Evolutionary conservation across 495 filamentous ascomycete species (phyloP).

Genomic region (Astrocystis sublimbata): DNA sequence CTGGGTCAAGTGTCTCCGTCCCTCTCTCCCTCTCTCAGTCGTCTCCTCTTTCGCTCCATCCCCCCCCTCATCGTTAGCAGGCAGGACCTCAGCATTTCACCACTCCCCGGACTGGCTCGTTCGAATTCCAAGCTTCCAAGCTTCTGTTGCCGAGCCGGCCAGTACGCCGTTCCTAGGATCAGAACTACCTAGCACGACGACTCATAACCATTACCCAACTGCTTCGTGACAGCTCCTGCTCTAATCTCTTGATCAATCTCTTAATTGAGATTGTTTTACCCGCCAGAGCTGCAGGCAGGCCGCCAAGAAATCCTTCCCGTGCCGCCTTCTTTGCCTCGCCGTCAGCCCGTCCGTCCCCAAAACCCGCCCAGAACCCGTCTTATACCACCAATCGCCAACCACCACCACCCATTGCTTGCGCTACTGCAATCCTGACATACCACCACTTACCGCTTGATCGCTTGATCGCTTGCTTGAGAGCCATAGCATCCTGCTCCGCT

Average conservation of each 20-base stretch:
- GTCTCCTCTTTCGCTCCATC: conserved; percentile 7
- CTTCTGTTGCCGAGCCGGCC: conserved; percentile 16
- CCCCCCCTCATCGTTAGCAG: conserved; percentile 1
- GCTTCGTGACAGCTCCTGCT: no score
- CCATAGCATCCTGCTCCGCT: conserved; percentile 10
- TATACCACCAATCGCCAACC: conserved; percentile 1
- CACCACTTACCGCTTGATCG: neutral
- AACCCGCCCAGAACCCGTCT: no score
- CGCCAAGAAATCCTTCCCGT: conserved; percentile 20
- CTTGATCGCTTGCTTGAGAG: neutral
- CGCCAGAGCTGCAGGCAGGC: conserved; percentile 12
- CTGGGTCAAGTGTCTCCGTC: conserved; percentile 5
- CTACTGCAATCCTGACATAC: neutral
- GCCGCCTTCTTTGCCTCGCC: conserved; percentile 19
- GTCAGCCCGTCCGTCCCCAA: no score
- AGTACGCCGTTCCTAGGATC: no score
- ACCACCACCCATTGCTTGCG: neutral
- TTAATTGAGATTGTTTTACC: conserved; percentile 14
- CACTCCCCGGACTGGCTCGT: neutral
- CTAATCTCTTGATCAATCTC: no score
- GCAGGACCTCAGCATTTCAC: no score
- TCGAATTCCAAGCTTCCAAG: neutral
- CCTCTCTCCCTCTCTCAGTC: no score
- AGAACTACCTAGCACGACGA: no score
- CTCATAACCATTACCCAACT: no score